Base-by-base conservation (phyloP, 768 basidiomycete genomes). In the Pulveroboletus ravenelii region DNA sequence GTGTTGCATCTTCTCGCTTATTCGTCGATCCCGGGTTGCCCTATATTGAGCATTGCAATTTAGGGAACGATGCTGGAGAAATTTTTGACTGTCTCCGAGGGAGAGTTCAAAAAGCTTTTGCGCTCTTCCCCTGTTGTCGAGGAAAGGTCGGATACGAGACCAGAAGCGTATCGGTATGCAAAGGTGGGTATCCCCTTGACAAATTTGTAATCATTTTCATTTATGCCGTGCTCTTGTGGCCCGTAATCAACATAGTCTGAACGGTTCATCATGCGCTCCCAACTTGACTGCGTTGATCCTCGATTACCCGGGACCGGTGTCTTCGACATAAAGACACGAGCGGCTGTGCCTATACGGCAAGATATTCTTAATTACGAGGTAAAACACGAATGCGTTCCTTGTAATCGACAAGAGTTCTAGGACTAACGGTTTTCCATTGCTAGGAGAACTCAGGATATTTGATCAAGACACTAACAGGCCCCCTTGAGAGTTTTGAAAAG, bases 241-340 rank as follows among this genome's bases (percentile, higher is more conserved):
- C 15, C 18, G 3, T 15, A 10, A 52, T 17, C 35, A 5, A 20
- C 14, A 17, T 50, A 76, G 78, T 71, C 70, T 7, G 56, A 67
- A 5, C 63, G 64, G 13, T 84, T 96, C 54, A 72, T 97, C 23
- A 93, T 97, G 87, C 88, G 95, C 13, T 95, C 94, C 0, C 95
- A 99, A 65, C 78, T 99, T 6, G 95, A 99, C 62, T 92, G 93
- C 57, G 71, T 82, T 1, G 89, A 97, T 61, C 58, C 69, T 12
- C 78, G 88, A 38, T 71, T 98, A 29, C 94, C 94, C 5, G 93
- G 93, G 1, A 85, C 84, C 0, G 93, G 92, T 27, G 84, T 94
- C 1, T 99, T 99, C 59, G 95, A 99, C 64, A 84, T 98, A 70
- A 99, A 99, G 69, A 97, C 95, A 0, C 81, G 95, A 41, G 93